phyloP scores from a whole-genome alignment of 2,329 filamentous ascomycete genomes.

The Hymenotorrendiella dingleyae region DNA sequence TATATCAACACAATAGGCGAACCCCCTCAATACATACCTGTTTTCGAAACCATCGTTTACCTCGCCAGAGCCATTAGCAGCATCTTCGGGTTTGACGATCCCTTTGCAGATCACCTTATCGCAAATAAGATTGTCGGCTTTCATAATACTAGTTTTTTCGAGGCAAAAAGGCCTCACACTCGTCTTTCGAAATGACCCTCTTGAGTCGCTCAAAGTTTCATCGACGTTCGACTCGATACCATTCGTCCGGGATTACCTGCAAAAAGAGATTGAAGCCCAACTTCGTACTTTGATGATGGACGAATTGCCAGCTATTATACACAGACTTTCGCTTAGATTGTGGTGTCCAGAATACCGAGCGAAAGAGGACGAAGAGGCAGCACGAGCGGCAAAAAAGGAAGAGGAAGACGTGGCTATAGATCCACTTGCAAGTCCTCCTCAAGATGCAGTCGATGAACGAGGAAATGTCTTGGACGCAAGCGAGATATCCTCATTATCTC shows the following conservation, averaged over 20 bases:
- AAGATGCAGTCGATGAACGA: slow-evolving; percentile 75
- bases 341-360: slow-evolving; percentile 84
- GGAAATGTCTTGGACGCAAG: slow-evolving; percentile 71
- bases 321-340: slow-evolving; percentile 78
- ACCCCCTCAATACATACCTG: slow-evolving; percentile 93
- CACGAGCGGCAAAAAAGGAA: slow-evolving; percentile 43
- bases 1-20: slow-evolving; percentile 59
- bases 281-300: slow-evolving; percentile 95
- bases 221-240: slow-evolving; percentile 99
- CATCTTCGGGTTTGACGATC: slow-evolving; percentile 87
- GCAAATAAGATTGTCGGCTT: slow-evolving; percentile 90
- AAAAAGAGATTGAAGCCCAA: slow-evolving; percentile 92
- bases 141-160: slow-evolving; percentile 96
- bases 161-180: slow-evolving; percentile 94
- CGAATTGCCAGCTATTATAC: slow-evolving; percentile 92
- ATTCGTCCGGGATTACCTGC: slow-evolving; percentile 94
- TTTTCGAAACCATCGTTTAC: slow-evolving; percentile 88
- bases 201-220: slow-evolving; percentile 96
- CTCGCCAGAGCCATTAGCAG: slow-evolving; percentile 85
- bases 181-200: slow-evolving; percentile 95
- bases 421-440: slow-evolving; percentile 73
- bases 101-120: slow-evolving; percentile 96
- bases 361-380: slow-evolving; percentile 50
- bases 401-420: slow-evolving; percentile 54
- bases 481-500: slow-evolving; percentile 68